A percentile compares a stretch with the other conserved stretches of the same genome.
phyloP scores from a whole-genome alignment of 495 filamentous ascomycete genomes.

The Lophium mytilinum region DNA sequence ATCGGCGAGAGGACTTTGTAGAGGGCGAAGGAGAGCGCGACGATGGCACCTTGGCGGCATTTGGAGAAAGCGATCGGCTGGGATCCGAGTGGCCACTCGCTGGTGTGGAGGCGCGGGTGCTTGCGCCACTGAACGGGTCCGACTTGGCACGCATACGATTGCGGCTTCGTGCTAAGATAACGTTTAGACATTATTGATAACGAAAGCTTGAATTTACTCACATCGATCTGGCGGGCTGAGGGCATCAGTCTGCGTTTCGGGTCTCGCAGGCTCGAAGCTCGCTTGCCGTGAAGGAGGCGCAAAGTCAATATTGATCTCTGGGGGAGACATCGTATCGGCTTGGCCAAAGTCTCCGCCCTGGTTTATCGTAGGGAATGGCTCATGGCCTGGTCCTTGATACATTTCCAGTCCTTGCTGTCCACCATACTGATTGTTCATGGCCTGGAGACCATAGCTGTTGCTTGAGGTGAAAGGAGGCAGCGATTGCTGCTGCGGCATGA shows the following conservation, averaged over 20 bases:
- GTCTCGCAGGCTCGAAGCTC: slow-evolving; percentile 62
- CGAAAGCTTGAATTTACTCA: slow-evolving; percentile 5
- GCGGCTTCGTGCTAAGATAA: slow-evolving; percentile 27
- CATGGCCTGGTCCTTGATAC: slow-evolving; percentile 44
- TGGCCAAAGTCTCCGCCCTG: slow-evolving; percentile 54
- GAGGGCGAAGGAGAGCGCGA: slow-evolving; percentile 51
- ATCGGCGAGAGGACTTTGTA: slow-evolving; percentile 51
- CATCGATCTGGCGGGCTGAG: slow-evolving; percentile 72
- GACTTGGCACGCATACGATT: slow-evolving; percentile 37
- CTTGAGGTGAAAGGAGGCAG: slow-evolving; percentile 30
- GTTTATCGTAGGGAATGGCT: slow-evolving; percentile 49
- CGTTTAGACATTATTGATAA: background rate
- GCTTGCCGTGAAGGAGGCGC: slow-evolving; percentile 63
- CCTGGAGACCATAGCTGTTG: slow-evolving; percentile 43
- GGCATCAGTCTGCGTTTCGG: slow-evolving; percentile 49
- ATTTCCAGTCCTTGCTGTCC: slow-evolving; percentile 43
- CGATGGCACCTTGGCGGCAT: slow-evolving; percentile 29
- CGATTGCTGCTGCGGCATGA: slow-evolving; percentile 58
- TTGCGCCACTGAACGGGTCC: slow-evolving; percentile 30
- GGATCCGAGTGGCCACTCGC: slow-evolving; percentile 5
- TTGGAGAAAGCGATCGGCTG: slow-evolving; percentile 53
- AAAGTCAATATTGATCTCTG: slow-evolving; percentile 88
- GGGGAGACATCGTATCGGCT: slow-evolving; percentile 68
- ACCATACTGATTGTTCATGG: slow-evolving; percentile 42
- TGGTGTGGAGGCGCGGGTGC: slow-evolving; percentile 30